These are phyloP conservation scores for Hemerocallis citrina DNA, from an alignment of 106 monocot species.

Conservation along the genomic window DNA sequence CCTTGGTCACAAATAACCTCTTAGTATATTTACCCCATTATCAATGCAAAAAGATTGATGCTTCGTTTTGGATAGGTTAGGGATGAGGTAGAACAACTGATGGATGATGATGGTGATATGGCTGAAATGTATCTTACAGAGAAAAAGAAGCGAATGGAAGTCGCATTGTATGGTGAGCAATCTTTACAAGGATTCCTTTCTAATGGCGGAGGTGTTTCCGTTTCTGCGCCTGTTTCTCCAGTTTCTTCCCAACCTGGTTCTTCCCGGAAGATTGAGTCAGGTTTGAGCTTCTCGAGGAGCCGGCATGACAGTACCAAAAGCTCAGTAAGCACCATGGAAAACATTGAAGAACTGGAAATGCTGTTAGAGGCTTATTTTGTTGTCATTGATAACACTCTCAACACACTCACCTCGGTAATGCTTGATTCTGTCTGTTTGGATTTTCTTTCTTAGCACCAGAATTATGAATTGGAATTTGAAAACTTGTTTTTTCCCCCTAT, in stretches of 20 bases:
- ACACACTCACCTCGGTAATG: constrained; percentile 63
- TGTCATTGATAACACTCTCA: constrained; percentile 59
- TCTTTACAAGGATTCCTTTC: constrained; percentile 22
- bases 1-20: neutral
- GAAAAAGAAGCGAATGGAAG: constrained; percentile 53
- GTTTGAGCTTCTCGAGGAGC: constrained; percentile 39
- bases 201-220: constrained; percentile 23
- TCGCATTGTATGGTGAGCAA: constrained; percentile 46
- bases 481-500: no score
- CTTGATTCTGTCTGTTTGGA: neutral
- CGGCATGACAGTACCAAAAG: constrained; percentile 49
- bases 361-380: constrained; percentile 72
- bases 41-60: neutral
- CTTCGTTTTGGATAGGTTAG: constrained; percentile 43
- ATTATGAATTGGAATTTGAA: neutral
- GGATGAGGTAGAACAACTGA: constrained; percentile 72
- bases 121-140: constrained; percentile 78
- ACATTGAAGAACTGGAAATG: constrained; percentile 72
- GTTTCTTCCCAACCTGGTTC: constrained; percentile 50
- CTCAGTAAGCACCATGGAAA: constrained; percentile 25
- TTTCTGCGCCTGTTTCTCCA: constrained; percentile 66
- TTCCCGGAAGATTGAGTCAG: constrained; percentile 40
- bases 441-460: neutral
- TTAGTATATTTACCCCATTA: neutral
- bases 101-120: constrained; percentile 85